Percentiles rank a stretch among this genome's conserved stretches.
Evolutionary conservation across 768 basidiomycete genomes (phyloP).

Genomic region (Pleurotus platypus): DNA sequence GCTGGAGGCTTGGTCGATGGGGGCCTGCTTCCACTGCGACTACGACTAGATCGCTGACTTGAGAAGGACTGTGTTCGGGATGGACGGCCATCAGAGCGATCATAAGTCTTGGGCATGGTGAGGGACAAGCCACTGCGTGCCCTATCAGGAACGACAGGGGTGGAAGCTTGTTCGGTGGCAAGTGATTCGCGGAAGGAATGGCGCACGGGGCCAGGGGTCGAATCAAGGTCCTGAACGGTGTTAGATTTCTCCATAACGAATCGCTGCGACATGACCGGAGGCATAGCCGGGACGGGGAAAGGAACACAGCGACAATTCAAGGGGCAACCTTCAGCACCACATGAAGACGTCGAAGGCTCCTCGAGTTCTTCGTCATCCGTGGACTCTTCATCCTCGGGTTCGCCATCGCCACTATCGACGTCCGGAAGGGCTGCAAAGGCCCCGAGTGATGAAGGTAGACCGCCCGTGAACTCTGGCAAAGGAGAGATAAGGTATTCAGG

Average conservation of each 20-base stretch:
- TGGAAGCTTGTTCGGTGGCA: background rate
- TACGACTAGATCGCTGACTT: slow-evolving; percentile 12
- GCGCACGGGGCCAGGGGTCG: background rate
- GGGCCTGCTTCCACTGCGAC: slow-evolving; percentile 1
- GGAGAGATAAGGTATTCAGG: slow-evolving; percentile 30
- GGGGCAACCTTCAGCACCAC: slow-evolving; percentile 19
- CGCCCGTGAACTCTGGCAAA: slow-evolving; percentile 36
- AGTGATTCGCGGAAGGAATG: background rate
- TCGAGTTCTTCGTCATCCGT: slow-evolving; percentile 9
- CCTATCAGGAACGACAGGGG: background rate
- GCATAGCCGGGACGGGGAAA: slow-evolving; percentile 6
- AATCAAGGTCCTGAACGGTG: background rate
- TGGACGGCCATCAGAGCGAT: slow-evolving; percentile 7
- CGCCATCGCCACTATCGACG: slow-evolving; percentile 20
- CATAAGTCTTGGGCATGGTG: background rate
- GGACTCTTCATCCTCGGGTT: slow-evolving; percentile 8
- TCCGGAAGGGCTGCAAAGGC: slow-evolving; percentile 31
- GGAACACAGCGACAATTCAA: background rate
- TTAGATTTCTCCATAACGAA: background rate
- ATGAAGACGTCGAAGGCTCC: background rate
- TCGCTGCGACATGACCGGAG: slow-evolving; percentile 8
- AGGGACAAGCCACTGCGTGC: slow-evolving; percentile 5
- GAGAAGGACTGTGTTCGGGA: slow-evolving; percentile 20
- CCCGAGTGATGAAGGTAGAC: slow-evolving; percentile 25
- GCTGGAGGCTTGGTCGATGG: slow-evolving; percentile 13